These are phyloP conservation scores for Thelonectria discophora DNA, from an alignment of 2,329 filamentous ascomycete species.

Conservation along the genomic window DNA sequence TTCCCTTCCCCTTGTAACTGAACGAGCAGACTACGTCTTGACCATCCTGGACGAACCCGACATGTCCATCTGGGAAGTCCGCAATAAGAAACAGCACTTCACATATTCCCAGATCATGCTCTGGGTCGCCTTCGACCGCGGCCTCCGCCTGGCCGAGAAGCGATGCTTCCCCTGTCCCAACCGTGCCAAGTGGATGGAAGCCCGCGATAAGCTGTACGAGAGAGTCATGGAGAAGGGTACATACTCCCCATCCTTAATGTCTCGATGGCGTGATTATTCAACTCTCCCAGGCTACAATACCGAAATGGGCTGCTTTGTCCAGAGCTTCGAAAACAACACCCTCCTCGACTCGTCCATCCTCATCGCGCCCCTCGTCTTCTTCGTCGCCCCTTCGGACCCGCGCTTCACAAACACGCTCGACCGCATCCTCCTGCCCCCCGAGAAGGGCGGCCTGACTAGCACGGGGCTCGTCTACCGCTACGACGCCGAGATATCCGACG, in stretches of 20 bases:
- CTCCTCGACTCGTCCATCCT: conserved; percentile 78
- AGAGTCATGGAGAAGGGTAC: conserved; percentile 77
- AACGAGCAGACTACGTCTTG: too few relatives aligned
- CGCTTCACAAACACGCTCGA: conserved; percentile 78
- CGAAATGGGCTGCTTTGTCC: conserved; percentile 74
- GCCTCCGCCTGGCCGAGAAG: conserved; percentile 77
- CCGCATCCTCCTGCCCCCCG: conserved; percentile 74
- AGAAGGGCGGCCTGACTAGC: conserved; percentile 78
- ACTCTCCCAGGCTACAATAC: conserved; percentile 68
- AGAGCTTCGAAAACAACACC: conserved; percentile 77
- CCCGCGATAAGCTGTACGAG: conserved; percentile 75
- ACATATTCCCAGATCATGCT: conserved; percentile 86
- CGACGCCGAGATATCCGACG: conserved; percentile 72
- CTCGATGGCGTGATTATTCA: conserved; percentile 8
- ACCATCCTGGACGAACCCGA: conserved; percentile 59
- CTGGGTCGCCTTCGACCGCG: conserved; percentile 83
- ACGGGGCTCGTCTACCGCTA: conserved; percentile 81
- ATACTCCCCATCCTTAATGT: conserved; percentile 24
- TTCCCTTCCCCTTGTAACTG: conserved; percentile 45
- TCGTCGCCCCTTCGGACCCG: conserved; percentile 80
- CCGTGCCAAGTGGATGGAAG: conserved; percentile 70
- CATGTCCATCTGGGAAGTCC: conserved; percentile 87
- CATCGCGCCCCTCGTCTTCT: conserved; percentile 82
- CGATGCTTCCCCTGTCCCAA: conserved; percentile 79
- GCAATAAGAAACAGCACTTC: conserved; percentile 79